These are phyloP conservation scores for Ascochyta clinopodiicola DNA, from an alignment of 2,329 filamentous ascomycete species.

Conservation along the genomic window DNA sequence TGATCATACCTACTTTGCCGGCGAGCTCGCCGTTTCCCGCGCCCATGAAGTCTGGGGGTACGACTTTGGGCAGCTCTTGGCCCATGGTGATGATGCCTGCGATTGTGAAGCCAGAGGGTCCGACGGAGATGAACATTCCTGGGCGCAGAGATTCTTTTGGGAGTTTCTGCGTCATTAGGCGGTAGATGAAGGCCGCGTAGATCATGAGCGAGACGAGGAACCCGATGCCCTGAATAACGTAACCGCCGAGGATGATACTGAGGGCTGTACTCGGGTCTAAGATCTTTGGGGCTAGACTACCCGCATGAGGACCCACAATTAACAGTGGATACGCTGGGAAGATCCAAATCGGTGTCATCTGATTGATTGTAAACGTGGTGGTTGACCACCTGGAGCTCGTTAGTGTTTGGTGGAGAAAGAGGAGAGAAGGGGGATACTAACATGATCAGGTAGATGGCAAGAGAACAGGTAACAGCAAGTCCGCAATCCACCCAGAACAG, in stretches of 20 bases:
- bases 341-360: slow-evolving; percentile 89
- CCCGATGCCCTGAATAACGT: slow-evolving; percentile 68
- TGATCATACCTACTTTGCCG: slow-evolving; percentile 61
- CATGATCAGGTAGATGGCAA: slow-evolving; percentile 76
- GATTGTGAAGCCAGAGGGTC: slow-evolving; percentile 74
- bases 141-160: slow-evolving; percentile 77
- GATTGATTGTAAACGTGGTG: slow-evolving; percentile 73
- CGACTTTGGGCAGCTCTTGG: slow-evolving; percentile 55
- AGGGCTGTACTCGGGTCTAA: slow-evolving; percentile 52
- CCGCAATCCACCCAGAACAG: slow-evolving; percentile 78
- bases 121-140: slow-evolving; percentile 85
- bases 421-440: slow-evolving; percentile 54
- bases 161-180: slow-evolving; percentile 86
- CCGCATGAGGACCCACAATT: slow-evolving; percentile 76
- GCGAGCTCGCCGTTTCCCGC: slow-evolving; percentile 58
- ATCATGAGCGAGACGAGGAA: slow-evolving; percentile 77
- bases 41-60: slow-evolving; percentile 63
- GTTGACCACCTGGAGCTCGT: slow-evolving; percentile 63
- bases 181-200: slow-evolving; percentile 82
- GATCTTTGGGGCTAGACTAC: slow-evolving; percentile 60
- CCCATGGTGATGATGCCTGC: slow-evolving; percentile 67
- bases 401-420: neutral
- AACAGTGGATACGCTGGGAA: slow-evolving; percentile 85
- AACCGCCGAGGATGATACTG: slow-evolving; percentile 65
- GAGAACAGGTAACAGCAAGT: slow-evolving; percentile 70